Base-by-base conservation (phyloP, 768 basidiomycete genomes). In the Atractiella rhizophila region DNA sequence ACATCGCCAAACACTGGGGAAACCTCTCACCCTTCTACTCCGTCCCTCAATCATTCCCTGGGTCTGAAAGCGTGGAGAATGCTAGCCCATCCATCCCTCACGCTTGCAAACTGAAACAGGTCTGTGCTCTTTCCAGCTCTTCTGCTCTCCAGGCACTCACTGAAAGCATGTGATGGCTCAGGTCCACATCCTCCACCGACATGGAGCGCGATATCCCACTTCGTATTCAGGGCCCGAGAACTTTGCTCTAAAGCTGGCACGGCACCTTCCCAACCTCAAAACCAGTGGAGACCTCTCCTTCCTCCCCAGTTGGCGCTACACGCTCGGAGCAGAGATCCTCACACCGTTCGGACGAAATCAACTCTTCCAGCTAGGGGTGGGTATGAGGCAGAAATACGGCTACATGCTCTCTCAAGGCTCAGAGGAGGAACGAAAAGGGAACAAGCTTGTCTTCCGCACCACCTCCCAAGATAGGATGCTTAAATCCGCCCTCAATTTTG, bases 381-480 rank as follows among this genome's bases (percentile, higher is more conserved):
- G 41, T 13, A 40, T 45, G 18, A n/a, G 55, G 24, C 48, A 52
- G 37, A 44, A 51, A 18, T 57, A 56, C 39, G 55, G 55, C 16
- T 20, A 44, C 13, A 45, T 54, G 24, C 41, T 53, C 13, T 35
- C 11, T 12, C 34, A 35, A 9, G 11, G 11, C 24, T 38, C 16
- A n/a, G n/a, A n/a, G n/a, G 9, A 26, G n/a, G 16, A 10, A 24
- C 10, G 37, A 24, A 7, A 26, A 7, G 42, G 42, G 13, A 42
- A 56, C 2, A 47, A 68, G 8, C 67, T 68, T 8, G 66, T 68
- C 28, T 69, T 68, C 59, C 60, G 68, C 18, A 68, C 67, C 0
- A 66, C 68, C 47, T 65, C 64, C 2, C 66, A 67, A 48, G 62
- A 66, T 48, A 61, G 68, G 21, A 69, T 68, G 68, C 55, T 68